phyloP scores from a whole-genome alignment of 1,139 yeast species.

The Kurtzmaniella quercitrusa region DNA sequence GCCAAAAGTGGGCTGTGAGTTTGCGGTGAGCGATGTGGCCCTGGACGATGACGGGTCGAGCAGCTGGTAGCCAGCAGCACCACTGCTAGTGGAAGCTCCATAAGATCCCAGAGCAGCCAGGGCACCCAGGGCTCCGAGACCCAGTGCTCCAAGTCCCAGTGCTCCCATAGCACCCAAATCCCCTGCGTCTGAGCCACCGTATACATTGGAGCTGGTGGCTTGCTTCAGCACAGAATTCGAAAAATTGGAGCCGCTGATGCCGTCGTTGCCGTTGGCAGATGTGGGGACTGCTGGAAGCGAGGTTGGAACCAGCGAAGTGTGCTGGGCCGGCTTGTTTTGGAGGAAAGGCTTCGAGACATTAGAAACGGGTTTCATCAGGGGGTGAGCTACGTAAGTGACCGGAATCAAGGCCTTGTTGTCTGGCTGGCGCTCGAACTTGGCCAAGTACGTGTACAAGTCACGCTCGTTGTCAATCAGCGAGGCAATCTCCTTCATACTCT shows the following conservation, averaged over 20 bases:
- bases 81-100: not conserved
- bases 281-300: slow-evolving; percentile 18
- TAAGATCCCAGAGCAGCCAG: not conserved
- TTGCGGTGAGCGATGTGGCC: slow-evolving; percentile 20
- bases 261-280: slow-evolving; percentile 8
- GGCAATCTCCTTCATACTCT: slow-evolving; percentile 73
- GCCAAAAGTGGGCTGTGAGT: slow-evolving; percentile 67
- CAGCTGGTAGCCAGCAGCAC: slow-evolving; percentile 6
- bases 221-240: not conserved
- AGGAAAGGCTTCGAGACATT: slow-evolving; percentile 36
- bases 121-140: not conserved
- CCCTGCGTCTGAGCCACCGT: not conserved
- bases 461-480: slow-evolving; percentile 75
- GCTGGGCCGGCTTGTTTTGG: slow-evolving; percentile 17
- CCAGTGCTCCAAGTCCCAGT: too few species aligned
- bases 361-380: slow-evolving; percentile 19
- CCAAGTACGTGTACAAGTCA: slow-evolving; percentile 69
- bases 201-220: not conserved
- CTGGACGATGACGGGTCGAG: slow-evolving; percentile 17
- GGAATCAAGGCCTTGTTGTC: slow-evolving; percentile 46
- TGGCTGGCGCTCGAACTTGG: slow-evolving; percentile 40
- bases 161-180: not conserved
- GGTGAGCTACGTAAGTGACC: slow-evolving; percentile 75
- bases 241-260: slow-evolving; percentile 1
- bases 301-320: slow-evolving; percentile 8